These are phyloP conservation scores for Microascus cirrosus DNA, from an alignment of 2,329 filamentous ascomycete genomes.

Conservation along the genomic window DNA sequence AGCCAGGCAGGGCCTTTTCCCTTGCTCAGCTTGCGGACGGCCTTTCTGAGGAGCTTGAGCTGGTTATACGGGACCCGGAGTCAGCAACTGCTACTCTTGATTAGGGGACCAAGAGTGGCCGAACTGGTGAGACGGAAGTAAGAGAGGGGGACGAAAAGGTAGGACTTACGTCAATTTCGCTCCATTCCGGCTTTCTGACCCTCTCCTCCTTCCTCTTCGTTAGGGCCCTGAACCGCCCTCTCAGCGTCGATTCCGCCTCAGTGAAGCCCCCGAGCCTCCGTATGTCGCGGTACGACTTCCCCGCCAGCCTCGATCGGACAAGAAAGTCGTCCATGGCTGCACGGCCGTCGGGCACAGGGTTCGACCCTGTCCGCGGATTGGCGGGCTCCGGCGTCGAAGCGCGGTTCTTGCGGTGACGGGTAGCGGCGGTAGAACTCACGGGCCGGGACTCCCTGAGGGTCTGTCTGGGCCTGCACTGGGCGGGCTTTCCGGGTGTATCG, in stretches of 20 bases:
- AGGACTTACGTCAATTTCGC: constrained; percentile 46
- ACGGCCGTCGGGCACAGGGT: not conserved
- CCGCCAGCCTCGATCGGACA: constrained; percentile 38
- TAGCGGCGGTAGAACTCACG: not conserved
- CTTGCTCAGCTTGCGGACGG: constrained; percentile 25
- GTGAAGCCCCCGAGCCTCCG: constrained; percentile 38
- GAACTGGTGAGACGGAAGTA: not conserved
- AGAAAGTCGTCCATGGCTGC: constrained; percentile 34
- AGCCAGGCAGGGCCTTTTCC: constrained; percentile 14
- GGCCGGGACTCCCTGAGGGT: too few relatives aligned
- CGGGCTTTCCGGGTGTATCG: too few relatives aligned
- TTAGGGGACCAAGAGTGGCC: not conserved
- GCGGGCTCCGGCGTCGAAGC: not conserved
- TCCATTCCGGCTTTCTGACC: constrained; percentile 57
- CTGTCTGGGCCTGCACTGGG: too few relatives aligned
- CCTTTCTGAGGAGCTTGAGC: constrained; percentile 32
- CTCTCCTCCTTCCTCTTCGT: constrained; percentile 52
- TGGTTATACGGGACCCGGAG: constrained; percentile 11
- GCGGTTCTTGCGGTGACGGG: not conserved
- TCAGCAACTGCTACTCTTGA: not conserved
- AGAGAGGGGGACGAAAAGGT: not conserved
- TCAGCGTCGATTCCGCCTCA: constrained; percentile 62
- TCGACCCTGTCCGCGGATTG: not conserved
- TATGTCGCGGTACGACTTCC: constrained; percentile 57
- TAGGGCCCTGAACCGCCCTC: constrained; percentile 54